Conservation (phyloP, 2,329 filamentous ascomycete species). For the Penicillium sp. region DNA sequence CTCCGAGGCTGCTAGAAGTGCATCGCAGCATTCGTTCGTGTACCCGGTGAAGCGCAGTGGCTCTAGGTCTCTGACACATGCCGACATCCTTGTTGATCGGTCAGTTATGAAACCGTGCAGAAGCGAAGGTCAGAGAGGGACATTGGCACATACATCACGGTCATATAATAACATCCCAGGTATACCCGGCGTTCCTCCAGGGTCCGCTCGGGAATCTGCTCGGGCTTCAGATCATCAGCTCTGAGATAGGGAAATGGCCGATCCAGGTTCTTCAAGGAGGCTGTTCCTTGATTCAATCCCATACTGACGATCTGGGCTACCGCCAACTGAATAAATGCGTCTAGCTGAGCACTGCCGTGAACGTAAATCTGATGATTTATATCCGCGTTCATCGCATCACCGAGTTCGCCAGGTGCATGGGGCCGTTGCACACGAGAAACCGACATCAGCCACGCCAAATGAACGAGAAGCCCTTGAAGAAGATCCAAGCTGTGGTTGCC, state of each 20-base stretch:
- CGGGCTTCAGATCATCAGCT: conserved; percentile 1
- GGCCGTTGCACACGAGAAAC: conserved; percentile 2
- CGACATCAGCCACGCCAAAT: conserved; percentile 46
- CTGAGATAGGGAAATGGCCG: conserved; percentile 12
- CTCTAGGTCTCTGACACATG: conserved; percentile 46
- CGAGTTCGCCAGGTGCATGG: neutral
- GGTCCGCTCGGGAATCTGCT: conserved; percentile 40
- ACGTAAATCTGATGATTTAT: conserved; percentile 7
- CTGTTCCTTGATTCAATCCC: conserved; percentile 37
- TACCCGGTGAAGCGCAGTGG: conserved; percentile 54
- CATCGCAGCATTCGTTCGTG: conserved; percentile 50
- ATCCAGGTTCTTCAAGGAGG: conserved; percentile 10
- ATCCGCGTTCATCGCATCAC: neutral
- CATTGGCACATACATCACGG: conserved; percentile 47
- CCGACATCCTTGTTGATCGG: conserved; percentile 13
- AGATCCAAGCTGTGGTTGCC: conserved; percentile 45
- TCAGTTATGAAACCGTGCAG: neutral
- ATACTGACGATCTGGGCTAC: conserved; percentile 50
- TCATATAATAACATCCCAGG: conserved; percentile 55
- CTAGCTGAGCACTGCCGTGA: conserved; percentile 43
- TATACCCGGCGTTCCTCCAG: conserved; percentile 55
- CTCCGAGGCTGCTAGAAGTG: conserved; percentile 47
- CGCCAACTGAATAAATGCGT: conserved; percentile 52
- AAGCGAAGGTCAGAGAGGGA: neutral
- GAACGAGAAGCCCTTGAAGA: conserved; percentile 49